phyloP scores from a whole-genome alignment of 2,329 filamentous ascomycete species.

The Monilinia vaccinii-corymbosi region DNA sequence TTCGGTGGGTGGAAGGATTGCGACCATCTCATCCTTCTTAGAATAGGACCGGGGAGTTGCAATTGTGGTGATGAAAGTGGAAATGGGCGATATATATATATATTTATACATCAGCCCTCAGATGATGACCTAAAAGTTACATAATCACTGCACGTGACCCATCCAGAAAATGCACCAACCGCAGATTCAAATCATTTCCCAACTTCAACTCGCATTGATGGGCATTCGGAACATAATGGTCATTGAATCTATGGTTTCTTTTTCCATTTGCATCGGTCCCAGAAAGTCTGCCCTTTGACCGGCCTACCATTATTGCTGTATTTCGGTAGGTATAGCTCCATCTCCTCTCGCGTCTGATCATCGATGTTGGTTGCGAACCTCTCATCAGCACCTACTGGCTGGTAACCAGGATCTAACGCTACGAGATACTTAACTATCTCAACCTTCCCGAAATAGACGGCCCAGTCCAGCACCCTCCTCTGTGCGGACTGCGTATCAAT shows the following conservation, averaged over 20 bases:
- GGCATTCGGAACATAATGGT: no score
- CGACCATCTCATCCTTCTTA: constrained; percentile 1
- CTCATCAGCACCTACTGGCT: neutral
- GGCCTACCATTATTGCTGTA: neutral
- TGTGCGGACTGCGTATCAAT: neutral
- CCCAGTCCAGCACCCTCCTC: constrained; percentile 6
- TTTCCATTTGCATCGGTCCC: constrained; percentile 1
- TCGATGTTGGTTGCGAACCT: constrained; percentile 1
- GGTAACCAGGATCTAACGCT: neutral
- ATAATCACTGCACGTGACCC: no score
- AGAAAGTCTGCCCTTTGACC: constrained; percentile 1
- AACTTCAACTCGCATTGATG: no score
- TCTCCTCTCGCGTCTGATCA: neutral
- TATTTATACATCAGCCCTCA: constrained; percentile 5
- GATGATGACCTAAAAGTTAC: neutral
- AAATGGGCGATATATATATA: neutral
- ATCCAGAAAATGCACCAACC: no score
- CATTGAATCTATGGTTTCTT: neutral
- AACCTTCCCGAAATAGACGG: constrained; percentile 4
- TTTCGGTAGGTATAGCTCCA: constrained; percentile 1
- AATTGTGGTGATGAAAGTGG: neutral
- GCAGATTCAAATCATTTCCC: no score
- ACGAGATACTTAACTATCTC: constrained; percentile 4
- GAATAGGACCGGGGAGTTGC: neutral
- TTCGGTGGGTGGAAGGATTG: constrained; percentile 1